A percentile compares a stretch with the other conserved stretches of the same genome.
These are phyloP conservation scores for Blepharisma undulans DNA, from an alignment of 169 alveolate genomes.

Conservation along the genomic window DNA sequence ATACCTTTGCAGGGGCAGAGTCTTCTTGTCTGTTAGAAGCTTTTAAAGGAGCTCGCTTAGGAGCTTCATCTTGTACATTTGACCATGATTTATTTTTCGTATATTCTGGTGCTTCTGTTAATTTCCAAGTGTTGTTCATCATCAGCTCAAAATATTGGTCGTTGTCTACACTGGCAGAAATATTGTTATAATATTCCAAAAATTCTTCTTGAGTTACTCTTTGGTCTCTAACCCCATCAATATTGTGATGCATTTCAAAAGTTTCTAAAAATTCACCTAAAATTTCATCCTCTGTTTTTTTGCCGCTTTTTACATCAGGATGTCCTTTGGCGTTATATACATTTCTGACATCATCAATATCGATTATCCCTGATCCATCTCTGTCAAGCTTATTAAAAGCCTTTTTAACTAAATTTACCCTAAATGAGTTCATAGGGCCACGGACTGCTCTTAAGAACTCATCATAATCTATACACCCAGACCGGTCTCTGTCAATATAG, in stretches of 20 bases:
- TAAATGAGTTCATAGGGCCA: slow-evolving; percentile 74
- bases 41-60: not conserved
- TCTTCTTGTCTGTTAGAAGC: not conserved
- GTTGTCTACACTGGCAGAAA: slow-evolving; percentile 76
- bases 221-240: slow-evolving; percentile 60
- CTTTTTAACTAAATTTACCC: slow-evolving; percentile 64
- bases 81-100: slow-evolving; percentile 12
- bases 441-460: slow-evolving; percentile 78
- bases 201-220: slow-evolving; percentile 76
- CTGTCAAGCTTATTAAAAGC: slow-evolving; percentile 72
- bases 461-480: slow-evolving; percentile 72
- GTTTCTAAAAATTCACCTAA: slow-evolving; percentile 75
- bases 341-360: slow-evolving; percentile 60
- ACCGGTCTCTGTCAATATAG: slow-evolving; percentile 68
- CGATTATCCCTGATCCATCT: slow-evolving; percentile 67
- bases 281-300: slow-evolving; percentile 75
- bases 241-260: slow-evolving; percentile 67
- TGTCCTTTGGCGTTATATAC: slow-evolving; percentile 69
- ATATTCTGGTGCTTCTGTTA: slow-evolving; percentile 37
- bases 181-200: slow-evolving; percentile 77
- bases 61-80: not conserved
- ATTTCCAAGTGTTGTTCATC: slow-evolving; percentile 78
- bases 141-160: slow-evolving; percentile 78
- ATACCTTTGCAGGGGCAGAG: not conserved
- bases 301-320: slow-evolving; percentile 79